phyloP scores from a whole-genome alignment of 176 grass and related monocot species.

The Lolium rigidum region DNA sequence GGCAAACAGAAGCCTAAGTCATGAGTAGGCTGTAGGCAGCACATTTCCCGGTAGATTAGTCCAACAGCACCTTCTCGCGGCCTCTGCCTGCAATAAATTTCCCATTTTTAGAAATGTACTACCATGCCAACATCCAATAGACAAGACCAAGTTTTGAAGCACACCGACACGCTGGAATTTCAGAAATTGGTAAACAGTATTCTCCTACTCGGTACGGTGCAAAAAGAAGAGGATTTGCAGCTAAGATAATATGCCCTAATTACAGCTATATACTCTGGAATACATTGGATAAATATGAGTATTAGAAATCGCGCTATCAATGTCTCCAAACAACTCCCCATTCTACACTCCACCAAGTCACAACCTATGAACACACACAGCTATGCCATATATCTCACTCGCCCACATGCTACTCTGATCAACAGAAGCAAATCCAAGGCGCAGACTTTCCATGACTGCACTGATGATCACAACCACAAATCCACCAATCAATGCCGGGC shows the following conservation, averaged over 20 bases:
- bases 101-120: constrained; percentile 24
- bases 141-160: constrained; percentile 10
- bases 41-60: constrained; percentile 29
- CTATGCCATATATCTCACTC: not conserved
- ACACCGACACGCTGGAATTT: not conserved
- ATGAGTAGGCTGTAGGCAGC: constrained; percentile 28
- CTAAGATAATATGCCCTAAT: not conserved
- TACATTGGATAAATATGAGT: not conserved
- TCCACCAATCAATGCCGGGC: not conserved
- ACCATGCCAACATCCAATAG: not conserved
- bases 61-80: not conserved
- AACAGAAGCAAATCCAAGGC: not conserved
- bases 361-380: not conserved
- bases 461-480: constrained; percentile 1
- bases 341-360: no score
- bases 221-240: not conserved
- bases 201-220: not conserved
- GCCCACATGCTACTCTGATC: not conserved
- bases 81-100: constrained; percentile 35
- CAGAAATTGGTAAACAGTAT: not conserved
- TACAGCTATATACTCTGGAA: not conserved
- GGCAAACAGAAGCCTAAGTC: constrained; percentile 32
- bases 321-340: not conserved
- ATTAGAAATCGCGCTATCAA: not conserved
- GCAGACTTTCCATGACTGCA: not conserved